Evolutionary conservation across 257 asterid genomes (phyloP).

Genomic region (Capsicum chinense): DNA sequence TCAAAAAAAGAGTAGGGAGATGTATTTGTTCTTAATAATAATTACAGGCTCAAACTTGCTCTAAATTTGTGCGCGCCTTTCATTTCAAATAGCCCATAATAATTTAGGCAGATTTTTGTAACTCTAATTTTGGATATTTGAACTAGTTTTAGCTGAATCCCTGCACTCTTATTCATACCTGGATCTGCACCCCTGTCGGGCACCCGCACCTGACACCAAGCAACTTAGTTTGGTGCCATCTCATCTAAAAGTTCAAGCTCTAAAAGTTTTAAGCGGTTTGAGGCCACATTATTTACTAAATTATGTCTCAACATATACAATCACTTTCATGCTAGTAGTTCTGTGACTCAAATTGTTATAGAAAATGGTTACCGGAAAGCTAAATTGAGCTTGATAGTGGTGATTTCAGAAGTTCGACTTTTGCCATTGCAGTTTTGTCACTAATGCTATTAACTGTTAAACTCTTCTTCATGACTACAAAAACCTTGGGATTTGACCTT

Average conservation of each 20-base stretch:
- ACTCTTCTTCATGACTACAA: background rate
- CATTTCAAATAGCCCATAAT: background rate
- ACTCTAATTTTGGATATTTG: background rate
- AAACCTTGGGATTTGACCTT: background rate
- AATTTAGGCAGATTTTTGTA: background rate
- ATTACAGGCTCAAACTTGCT: background rate
- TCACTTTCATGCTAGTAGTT: background rate
- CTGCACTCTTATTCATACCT: background rate
- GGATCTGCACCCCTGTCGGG: background rate
- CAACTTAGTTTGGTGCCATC: background rate
- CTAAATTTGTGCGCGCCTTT: background rate
- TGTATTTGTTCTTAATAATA: background rate
- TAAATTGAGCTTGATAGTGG: conserved; percentile 18
- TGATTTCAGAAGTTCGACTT: conserved; percentile 19
- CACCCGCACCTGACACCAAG: background rate
- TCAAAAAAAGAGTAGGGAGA: background rate
- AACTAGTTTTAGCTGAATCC: conserved; percentile 3
- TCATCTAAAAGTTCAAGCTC: background rate
- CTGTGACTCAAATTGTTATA: background rate
- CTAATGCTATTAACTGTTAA: background rate
- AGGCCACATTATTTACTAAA: background rate
- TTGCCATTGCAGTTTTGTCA: background rate
- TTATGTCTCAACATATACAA: background rate
- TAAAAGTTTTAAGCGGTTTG: background rate
- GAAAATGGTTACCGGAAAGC: background rate